Percentiles rank a stretch among this genome's conserved stretches.
These are phyloP conservation scores for Cordyceps cicadae DNA, from an alignment of 2,329 filamentous ascomycete species.

Conservation along the genomic window DNA sequence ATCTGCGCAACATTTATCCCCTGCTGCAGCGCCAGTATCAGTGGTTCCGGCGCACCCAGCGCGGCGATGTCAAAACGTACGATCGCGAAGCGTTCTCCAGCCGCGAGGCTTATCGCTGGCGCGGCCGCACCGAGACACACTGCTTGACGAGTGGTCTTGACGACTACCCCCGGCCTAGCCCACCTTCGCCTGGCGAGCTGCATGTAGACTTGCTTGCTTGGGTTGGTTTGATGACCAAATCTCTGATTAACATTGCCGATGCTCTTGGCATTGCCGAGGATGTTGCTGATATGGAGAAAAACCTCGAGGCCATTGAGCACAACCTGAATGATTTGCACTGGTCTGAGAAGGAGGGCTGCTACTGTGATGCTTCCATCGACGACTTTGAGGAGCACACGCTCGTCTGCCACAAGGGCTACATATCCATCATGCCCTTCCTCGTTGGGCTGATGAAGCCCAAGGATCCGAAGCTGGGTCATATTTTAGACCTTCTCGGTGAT, in stretches of 20 bases:
- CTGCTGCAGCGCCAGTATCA: slow-evolving; percentile 81
- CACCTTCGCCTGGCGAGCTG: slow-evolving; percentile 89
- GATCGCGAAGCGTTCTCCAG: slow-evolving; percentile 79
- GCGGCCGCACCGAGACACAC: slow-evolving; percentile 77
- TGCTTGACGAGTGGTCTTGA: slow-evolving; percentile 90
- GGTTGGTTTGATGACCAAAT: slow-evolving; percentile 92
- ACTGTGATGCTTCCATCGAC: slow-evolving; percentile 92
- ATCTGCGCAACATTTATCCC: slow-evolving; percentile 72
- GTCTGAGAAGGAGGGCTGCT: slow-evolving; percentile 70
- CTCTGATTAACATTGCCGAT: slow-evolving; percentile 71
- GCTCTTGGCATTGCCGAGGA: slow-evolving; percentile 72
- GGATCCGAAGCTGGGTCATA: slow-evolving; percentile 63
- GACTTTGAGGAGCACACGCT: slow-evolving; percentile 84
- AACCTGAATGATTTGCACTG: slow-evolving; percentile 95
- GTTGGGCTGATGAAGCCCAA: slow-evolving; percentile 69
- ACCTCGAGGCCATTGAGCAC: slow-evolving; percentile 66
- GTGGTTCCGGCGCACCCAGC: slow-evolving; percentile 92
- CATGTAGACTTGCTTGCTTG: slow-evolving; percentile 92
- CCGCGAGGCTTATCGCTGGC: slow-evolving; percentile 94
- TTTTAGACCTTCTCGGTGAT: slow-evolving; percentile 71
- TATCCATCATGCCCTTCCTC: slow-evolving; percentile 88
- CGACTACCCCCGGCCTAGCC: slow-evolving; percentile 89
- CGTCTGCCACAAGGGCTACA: slow-evolving; percentile 94
- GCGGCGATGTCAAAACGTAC: slow-evolving; percentile 82
- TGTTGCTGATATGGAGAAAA: slow-evolving; percentile 59